Base-by-base conservation (phyloP, 257 asterid genomes). In the Thymus quinquecostatus region DNA sequence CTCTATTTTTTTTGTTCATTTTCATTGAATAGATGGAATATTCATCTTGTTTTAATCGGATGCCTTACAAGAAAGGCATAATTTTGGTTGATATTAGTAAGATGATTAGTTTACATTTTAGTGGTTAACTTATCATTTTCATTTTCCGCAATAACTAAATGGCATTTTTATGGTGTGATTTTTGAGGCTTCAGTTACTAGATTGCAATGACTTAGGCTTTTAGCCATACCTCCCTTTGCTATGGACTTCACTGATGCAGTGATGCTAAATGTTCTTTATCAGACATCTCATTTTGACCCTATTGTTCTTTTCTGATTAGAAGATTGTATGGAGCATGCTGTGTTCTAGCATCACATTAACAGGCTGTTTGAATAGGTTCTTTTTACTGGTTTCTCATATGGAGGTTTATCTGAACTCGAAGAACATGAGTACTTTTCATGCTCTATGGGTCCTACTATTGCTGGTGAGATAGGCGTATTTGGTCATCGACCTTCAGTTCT, bases 391-490 rank as follows among this genome's bases (percentile, higher is more conserved):
- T 92, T 86, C 79, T 83, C 98, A 1, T 92, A 84, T 54, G 97
- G 98, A 68, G 98, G 98, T 60, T 81, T 88, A 79, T 92, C 98
- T 65, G 97, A 92, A 83, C 96, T 92, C 79, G 87, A 95, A 57
- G 98, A 92, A 79, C 12, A 66, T 51, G 98, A 92, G 59, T 92
- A 92, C 74, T 81, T 92, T 77, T 88, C 98, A 11, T 90, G 98
- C 75, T 92, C 98, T 51, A 92, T 90, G 98, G 96, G 98, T 53
- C 88, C 96, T 68, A 92, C 98, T 58, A 92, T 92, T 75, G 95
- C 98, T 81, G 98, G 97, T 33, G 98, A 92, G 81, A 92, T 92
- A 79, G 98, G 98, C 77, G 86, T 92, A 59, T 92, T 87, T 88
- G 98, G 98, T 53, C 86, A 90, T 81, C 83, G 97, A 76, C 98